These are phyloP conservation scores for Akebia trifoliata DNA, from an alignment of 164 flowering plant species.

Conservation along the genomic window DNA sequence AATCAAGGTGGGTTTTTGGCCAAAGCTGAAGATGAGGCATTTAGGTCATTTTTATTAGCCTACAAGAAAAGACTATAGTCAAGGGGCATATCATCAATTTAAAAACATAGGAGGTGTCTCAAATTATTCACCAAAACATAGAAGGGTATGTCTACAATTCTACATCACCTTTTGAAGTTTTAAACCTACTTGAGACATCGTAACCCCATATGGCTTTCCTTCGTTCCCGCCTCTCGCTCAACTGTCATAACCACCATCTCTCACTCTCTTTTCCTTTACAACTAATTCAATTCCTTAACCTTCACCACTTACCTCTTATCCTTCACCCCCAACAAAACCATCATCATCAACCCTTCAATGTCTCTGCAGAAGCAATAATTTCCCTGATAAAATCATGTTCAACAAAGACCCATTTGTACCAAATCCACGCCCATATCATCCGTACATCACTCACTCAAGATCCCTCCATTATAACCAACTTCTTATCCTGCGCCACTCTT, in stretches of 20 bases:
- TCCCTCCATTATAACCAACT: constrained; percentile 30
- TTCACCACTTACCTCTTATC: background rate
- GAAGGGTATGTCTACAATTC: no score
- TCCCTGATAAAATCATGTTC: constrained; percentile 44
- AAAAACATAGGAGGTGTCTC: no score
- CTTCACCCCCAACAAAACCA: background rate
- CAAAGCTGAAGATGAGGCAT: no score
- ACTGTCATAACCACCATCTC: background rate
- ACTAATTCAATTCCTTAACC: background rate
- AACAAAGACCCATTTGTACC: constrained; percentile 41
- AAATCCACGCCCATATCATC: constrained; percentile 60
- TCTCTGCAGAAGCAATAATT: constrained; percentile 13
- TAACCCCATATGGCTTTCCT: no score
- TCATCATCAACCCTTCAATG: background rate
- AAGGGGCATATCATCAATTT: no score
- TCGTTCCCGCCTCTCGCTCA: background rate
- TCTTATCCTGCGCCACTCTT: constrained; percentile 34
- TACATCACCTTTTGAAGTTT: no score
- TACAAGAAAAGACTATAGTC: no score
- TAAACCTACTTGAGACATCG: no score
- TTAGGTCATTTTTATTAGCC: no score
- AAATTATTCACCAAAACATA: no score
- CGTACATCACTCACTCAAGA: constrained; percentile 35
- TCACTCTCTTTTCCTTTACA: background rate
- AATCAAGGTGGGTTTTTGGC: no score